Conservation (phyloP, 495 filamentous ascomycete genomes). For the Hypoxylon perforatum region DNA sequence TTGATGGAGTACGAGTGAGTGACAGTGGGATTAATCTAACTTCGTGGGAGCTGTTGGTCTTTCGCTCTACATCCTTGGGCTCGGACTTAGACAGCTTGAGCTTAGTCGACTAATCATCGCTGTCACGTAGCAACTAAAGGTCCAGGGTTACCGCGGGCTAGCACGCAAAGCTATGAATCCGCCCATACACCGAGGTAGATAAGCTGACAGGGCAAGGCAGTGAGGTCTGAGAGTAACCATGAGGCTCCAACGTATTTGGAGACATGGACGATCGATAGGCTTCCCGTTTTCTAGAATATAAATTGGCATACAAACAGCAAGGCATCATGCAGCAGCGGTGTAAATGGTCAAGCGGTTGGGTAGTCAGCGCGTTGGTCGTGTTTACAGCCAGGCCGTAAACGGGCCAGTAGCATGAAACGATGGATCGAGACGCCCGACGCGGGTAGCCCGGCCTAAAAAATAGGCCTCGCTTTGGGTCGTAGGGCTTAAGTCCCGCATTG, state of each 20-base stretch:
- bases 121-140: constrained; percentile 4
- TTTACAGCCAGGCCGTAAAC: constrained; percentile 39
- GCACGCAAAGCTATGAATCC: constrained; percentile 3
- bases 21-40: constrained; percentile 11
- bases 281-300: not conserved
- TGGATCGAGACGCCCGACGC: constrained; percentile 19
- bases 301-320: constrained; percentile 11
- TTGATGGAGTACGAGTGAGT: constrained; percentile 13
- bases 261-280: constrained; percentile 5
- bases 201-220: constrained; percentile 33
- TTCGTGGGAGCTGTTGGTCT: constrained; percentile 1
- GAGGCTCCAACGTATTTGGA: constrained; percentile 18
- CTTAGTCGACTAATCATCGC: constrained; percentile 8
- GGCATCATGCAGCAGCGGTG: constrained; percentile 9
- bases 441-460: constrained; percentile 23
- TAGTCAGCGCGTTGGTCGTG: constrained; percentile 18
- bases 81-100: constrained; percentile 12
- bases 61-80: constrained; percentile 7
- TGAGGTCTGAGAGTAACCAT: not conserved
- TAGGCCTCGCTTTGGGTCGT: constrained; percentile 22
- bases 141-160: constrained; percentile 2
- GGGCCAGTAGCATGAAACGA: constrained; percentile 27
- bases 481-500: constrained; percentile 32
- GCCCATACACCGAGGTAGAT: constrained; percentile 14
- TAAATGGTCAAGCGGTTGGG: constrained; percentile 15